These are phyloP conservation scores for Pisolithus tinctorius DNA, from an alignment of 768 basidiomycete genomes.

Conservation along the genomic window DNA sequence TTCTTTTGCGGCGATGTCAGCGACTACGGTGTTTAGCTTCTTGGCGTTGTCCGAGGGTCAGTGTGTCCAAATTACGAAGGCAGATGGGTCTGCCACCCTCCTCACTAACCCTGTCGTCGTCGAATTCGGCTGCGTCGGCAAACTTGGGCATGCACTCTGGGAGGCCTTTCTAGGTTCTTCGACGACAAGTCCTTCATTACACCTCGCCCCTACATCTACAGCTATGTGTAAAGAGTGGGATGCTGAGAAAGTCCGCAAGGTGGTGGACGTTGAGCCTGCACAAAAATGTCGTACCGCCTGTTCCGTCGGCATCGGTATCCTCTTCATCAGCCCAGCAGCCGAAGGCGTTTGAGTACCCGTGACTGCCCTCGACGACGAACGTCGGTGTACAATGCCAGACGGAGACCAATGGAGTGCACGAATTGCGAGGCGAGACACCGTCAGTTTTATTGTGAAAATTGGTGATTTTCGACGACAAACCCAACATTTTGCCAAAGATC, in stretches of 20 bases:
- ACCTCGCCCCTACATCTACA: conserved; percentile 6
- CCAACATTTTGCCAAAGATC: conserved; percentile 49
- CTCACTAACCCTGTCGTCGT: conserved; percentile 20
- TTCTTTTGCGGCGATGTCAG: too few species aligned
- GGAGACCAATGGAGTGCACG: conserved; percentile 58
- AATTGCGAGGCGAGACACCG: conserved; percentile 69
- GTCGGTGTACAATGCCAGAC: conserved; percentile 1
- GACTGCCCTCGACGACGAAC: not conserved
- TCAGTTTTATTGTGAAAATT: conserved; percentile 67
- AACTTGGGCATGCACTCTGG: conserved; percentile 77
- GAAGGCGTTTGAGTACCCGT: not conserved
- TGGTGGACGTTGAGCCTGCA: conserved; percentile 65
- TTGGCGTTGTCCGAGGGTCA: too few species aligned
- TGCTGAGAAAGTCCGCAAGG: conserved; percentile 70
- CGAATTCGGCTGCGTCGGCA: conserved; percentile 31
- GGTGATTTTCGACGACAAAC: conserved; percentile 58
- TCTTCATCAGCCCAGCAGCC: not conserved
- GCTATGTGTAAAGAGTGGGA: conserved; percentile 41
- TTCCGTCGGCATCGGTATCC: not conserved
- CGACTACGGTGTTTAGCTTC: too few species aligned
- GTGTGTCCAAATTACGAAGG: too few species aligned
- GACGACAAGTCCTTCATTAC: conserved; percentile 1
- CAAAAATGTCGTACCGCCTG: not conserved
- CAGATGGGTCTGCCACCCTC: conserved; percentile 32
- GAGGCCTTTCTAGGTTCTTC: conserved; percentile 70